Base-by-base conservation (phyloP, 768 basidiomycete species). In the Russula earlei region DNA sequence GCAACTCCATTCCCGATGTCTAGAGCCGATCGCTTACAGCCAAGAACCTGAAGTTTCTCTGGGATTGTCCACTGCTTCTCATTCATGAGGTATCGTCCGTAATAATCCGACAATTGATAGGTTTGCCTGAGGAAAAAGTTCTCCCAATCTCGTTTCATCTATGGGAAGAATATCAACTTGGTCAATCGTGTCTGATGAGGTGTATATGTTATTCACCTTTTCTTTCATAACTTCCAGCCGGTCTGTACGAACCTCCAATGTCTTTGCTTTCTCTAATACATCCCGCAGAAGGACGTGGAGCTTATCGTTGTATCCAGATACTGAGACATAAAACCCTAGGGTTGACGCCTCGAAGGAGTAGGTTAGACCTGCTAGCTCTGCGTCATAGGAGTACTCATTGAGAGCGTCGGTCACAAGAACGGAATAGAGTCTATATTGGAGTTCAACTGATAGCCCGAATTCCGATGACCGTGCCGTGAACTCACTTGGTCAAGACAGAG, bases 261-360 rank as follows among this genome's bases (percentile, higher is more conserved):
- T 71, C 67, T 79, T 85, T 59, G 85, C 73, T 62, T 81, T 82
- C 58, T 84, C 79, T 42, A 94, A 67, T 50, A 97, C 79, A 58
- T 83, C 77, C 63, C 83, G 72, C 6, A 84, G 77, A 37, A 98
- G 77, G 2, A 87, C 81, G 7, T 80, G 72, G 60, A 91, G 74
- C 70, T 95, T 97, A 71, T 98, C 93, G 65, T 92, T 94, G 72
- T 96, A 98, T 6, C 96, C 96, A 44, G 75, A 78, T 52, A 91
- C 73, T 3, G 76, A 73, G 43, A 96, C 69, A 40, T 74, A 79
- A 46, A 96, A 67, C 1, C 89, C 88, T 12, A 82, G 82, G 2
- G 75, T 73, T 60, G 83, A 77, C 11, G 77, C 72, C 24, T 76
- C 70, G 58, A 94, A 77, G 59, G 71, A 76, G 68, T 93, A 98